Conservation (phyloP, 2,329 filamentous ascomycete genomes). For the Boeremia exigua region DNA sequence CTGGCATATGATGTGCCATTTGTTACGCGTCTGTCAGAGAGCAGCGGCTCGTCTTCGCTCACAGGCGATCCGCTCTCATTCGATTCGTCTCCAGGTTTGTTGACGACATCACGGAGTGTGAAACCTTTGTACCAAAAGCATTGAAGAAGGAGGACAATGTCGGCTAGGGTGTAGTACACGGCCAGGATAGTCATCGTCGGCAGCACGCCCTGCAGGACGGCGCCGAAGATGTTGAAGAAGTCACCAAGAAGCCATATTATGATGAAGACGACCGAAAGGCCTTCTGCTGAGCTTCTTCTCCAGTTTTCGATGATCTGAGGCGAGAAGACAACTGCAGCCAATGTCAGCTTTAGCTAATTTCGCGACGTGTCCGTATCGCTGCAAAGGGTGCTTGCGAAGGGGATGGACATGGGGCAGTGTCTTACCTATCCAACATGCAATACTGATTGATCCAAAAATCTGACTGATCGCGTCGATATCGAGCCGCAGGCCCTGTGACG, state of each 20-base stretch:
- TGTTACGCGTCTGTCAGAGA: slow-evolving; percentile 36
- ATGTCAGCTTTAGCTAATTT: background rate
- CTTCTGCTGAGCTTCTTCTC: slow-evolving; percentile 81
- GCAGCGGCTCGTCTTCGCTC: slow-evolving; percentile 46
- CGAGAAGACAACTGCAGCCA: slow-evolving; percentile 75
- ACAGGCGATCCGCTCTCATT: slow-evolving; percentile 35
- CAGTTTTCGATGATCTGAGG: slow-evolving; percentile 98
- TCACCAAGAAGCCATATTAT: slow-evolving; percentile 92
- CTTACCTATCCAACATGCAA: slow-evolving; percentile 84
- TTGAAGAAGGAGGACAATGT: slow-evolving; percentile 85
- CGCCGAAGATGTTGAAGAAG: slow-evolving; percentile 96
- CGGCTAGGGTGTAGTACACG: slow-evolving; percentile 90
- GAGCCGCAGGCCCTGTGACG: slow-evolving; percentile 66
- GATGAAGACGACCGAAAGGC: slow-evolving; percentile 88
- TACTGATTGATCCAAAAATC: slow-evolving; percentile 93
- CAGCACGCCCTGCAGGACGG: slow-evolving; percentile 85
- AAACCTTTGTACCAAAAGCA: slow-evolving; percentile 97
- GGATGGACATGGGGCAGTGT: background rate
- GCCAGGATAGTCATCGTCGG: slow-evolving; percentile 97
- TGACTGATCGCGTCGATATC: slow-evolving; percentile 91
- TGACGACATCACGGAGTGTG: slow-evolving; percentile 46
- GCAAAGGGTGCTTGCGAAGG: background rate
- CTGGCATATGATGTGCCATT: slow-evolving; percentile 25
- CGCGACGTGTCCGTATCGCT: background rate
- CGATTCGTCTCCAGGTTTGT: slow-evolving; percentile 31